These are phyloP conservation scores for Hemileccinum impolitum DNA, from an alignment of 768 basidiomycete species.

Conservation along the genomic window DNA sequence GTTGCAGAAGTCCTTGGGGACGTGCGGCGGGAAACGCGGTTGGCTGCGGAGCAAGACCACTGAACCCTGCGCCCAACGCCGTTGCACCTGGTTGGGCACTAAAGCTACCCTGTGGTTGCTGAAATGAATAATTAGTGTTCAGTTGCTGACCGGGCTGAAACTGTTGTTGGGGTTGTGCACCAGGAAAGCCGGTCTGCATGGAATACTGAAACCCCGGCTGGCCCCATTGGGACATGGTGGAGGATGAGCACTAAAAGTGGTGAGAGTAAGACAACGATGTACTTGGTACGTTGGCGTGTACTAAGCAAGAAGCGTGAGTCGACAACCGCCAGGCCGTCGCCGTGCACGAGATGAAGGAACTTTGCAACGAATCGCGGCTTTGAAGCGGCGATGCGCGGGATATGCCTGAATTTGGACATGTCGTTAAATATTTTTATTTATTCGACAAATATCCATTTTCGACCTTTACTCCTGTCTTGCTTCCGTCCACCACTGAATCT, in stretches of 20 bases:
- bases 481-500: too few species aligned
- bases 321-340: too few species aligned
- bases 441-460: too few species aligned
- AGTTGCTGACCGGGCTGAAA: constrained; percentile 35
- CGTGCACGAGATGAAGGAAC: too few species aligned
- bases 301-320: too few species aligned
- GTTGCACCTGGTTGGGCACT: constrained; percentile 25
- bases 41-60: constrained; percentile 55
- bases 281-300: too few species aligned
- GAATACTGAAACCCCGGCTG: constrained; percentile 72
- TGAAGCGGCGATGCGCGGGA: too few species aligned
- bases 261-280: neutral
- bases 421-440: too few species aligned
- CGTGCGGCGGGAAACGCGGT: constrained; percentile 48
- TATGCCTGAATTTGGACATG: too few species aligned
- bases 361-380: too few species aligned
- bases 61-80: constrained; percentile 33
- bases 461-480: too few species aligned
- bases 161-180: constrained; percentile 44
- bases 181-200: constrained; percentile 64
- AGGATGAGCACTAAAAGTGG: neutral
- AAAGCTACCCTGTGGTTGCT: constrained; percentile 38
- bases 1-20: constrained; percentile 38
- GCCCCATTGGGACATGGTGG: constrained; percentile 74
- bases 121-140: constrained; percentile 36